Conservation (phyloP, 495 filamentous ascomycete genomes). For the Filosporella fistucella region DNA sequence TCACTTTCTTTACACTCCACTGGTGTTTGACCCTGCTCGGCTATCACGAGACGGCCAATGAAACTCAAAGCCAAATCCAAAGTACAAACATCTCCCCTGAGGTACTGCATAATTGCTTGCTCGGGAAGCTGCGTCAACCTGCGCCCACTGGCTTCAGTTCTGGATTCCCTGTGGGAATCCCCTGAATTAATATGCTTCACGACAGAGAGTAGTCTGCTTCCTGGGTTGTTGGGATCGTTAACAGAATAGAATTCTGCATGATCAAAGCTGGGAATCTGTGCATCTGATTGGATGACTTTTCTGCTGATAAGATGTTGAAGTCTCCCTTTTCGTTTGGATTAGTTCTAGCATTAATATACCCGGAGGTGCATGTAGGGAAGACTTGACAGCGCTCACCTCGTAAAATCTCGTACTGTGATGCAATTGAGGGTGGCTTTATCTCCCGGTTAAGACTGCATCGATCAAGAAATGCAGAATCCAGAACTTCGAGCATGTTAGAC, state of each 20-base stretch:
- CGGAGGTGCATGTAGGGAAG: too few relatives aligned
- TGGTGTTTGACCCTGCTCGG: too few relatives aligned
- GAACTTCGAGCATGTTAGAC: constrained; percentile 40
- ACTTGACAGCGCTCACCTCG: too few relatives aligned
- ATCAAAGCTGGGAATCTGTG: constrained; percentile 10
- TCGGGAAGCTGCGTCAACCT: constrained; percentile 18
- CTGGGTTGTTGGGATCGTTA: neutral
- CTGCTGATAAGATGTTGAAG: constrained; percentile 15
- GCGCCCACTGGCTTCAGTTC: constrained; percentile 15
- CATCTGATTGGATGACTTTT: constrained; percentile 8
- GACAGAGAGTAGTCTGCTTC: constrained; percentile 8
- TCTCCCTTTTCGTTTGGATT: too few relatives aligned
- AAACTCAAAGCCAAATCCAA: constrained; percentile 13
- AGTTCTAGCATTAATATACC: too few relatives aligned
- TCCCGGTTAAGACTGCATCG: constrained; percentile 42
- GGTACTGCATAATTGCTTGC: constrained; percentile 13
- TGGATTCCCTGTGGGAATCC: neutral
- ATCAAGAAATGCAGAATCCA: constrained; percentile 49
- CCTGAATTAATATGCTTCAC: constrained; percentile 4
- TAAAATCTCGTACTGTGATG: constrained; percentile 41
- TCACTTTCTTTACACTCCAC: too few relatives aligned
- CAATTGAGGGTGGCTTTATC: constrained; percentile 30
- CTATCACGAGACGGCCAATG: constrained; percentile 6
- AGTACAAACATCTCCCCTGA: constrained; percentile 13
- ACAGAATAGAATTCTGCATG: constrained; percentile 2